Evolutionary conservation across 345 rosid genomes (phyloP).

Genomic region (Hibiscus mutabilis): DNA sequence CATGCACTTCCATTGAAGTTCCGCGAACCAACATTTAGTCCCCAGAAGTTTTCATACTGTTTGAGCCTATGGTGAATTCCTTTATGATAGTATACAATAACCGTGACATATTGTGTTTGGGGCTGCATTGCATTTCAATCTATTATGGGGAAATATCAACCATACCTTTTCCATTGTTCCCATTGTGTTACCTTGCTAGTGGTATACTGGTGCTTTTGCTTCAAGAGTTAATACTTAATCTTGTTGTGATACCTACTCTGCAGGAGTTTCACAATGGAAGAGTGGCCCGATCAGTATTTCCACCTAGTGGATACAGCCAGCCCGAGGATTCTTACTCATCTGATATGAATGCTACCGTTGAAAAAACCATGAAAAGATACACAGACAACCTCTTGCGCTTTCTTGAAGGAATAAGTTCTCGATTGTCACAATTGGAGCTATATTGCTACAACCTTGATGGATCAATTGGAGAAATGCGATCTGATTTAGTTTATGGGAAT

Average conservation of each 20-base stretch:
- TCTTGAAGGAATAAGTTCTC: conserved; percentile 95
- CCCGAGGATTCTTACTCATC: conserved; percentile 70
- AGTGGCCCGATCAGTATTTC: conserved; percentile 54
- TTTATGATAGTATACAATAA: too few relatives aligned
- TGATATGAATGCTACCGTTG: conserved; percentile 56
- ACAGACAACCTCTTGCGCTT: conserved; percentile 76
- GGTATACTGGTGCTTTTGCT: not conserved
- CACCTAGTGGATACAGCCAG: conserved; percentile 59
- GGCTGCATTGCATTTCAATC: not conserved
- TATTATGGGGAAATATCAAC: not conserved
- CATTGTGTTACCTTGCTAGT: too few relatives aligned
- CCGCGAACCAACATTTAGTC: too few relatives aligned
- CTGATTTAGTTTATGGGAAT: conserved; percentile 62
- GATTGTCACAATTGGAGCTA: conserved; percentile 84
- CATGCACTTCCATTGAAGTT: too few relatives aligned
- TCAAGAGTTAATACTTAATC: not conserved
- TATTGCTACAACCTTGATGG: conserved; percentile 93
- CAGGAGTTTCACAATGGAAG: conserved; percentile 84
- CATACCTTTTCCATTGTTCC: too few relatives aligned
- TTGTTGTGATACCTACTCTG: not conserved
- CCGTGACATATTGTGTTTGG: too few relatives aligned
- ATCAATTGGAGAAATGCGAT: conserved; percentile 87
- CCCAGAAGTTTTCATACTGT: too few relatives aligned
- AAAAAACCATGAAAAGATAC: conserved; percentile 74
- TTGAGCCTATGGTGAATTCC: too few relatives aligned